Evolutionary conservation across 768 basidiomycete species (phyloP), one percentile per base, ranked within the genome.

Genomic region (Naganishia friedmannii): DNA sequence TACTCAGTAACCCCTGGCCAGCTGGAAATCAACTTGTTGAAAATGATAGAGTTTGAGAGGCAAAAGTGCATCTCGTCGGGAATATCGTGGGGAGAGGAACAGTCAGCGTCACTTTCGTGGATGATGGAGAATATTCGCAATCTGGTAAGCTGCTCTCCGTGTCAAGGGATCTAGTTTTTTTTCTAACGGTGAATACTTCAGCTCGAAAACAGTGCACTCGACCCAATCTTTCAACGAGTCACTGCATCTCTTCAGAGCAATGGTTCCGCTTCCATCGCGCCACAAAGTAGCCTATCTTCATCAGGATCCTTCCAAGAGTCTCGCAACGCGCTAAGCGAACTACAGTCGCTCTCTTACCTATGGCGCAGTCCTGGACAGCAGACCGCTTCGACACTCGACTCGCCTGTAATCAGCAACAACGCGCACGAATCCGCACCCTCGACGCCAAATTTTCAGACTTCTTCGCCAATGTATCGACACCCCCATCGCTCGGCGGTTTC

Each of bases 11-110:
- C 57, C 21, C 32, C 34, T 15, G 57, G 57, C 15, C 57, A 58
- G 34, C 31, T 58, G 57, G 57, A 58, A 39, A 58, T 58, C 57
- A 58, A 58, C 23, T 42, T 58, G 57, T n/a, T 58, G 34, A 31
- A 31, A 17, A 58, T 58, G 57, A 58, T 58, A 31, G 57, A 58
- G 7, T 32, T 4, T 58, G 57, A 58, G 23, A 39, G 57, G 34
- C 57, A 58, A 37, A 58, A 58, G 34, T 58, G 57, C 57, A n/a
- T 23, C 7, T 17, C 23, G 31, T 39, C 34, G 19, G 57, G 32
- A 58, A 39, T 39, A 2, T 7, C 34, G 12, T 58, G 57, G 57
- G 57, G 34, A 28, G 31, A 58, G 9, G 17, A 58, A 58, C 57
- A 39, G 34, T 34, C 34, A 31, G 8, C n/a, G 32, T 17, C 57